Evolutionary conservation across 2,329 filamentous ascomycete species (phyloP), one percentile per base, ranked within the genome.

Genomic region (Cytospora piceae): DNA sequence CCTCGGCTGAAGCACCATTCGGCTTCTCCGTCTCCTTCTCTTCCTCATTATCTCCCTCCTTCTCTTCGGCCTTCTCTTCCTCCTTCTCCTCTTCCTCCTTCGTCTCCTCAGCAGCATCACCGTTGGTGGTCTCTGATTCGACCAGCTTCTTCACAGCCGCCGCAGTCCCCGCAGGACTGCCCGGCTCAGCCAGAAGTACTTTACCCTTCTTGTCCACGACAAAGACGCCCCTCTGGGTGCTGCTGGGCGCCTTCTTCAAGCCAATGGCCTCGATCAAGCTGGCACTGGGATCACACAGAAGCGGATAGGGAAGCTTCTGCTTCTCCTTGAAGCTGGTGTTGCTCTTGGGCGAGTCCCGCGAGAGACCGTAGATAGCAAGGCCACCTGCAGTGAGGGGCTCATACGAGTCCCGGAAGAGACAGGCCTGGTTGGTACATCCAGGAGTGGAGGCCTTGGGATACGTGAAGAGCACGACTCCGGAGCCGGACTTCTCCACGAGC

Each of bases 361-460:
- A 96, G 59, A 99, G 88, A 64, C 95, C 95, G 77, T 92, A 98
- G 79, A 99, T 93, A 74, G 89, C 85, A 67, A 96, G 87, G 11
- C 94, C 94, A 63, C 87, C 90, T 32, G 87, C 85, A 14, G 90
- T 94, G 63, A 98, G 85, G 59, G 89, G 82, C 56, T 84, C 81
- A 80, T 96, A 92, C 29, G 87, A 84, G 83, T 98, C 94, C 74
- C 95, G 90, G 85, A 99, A 98, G 71, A 94, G 83, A 80, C 94
- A 97, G 69, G 85, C 95, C 84, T 99, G 95, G 66, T 85, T 95
- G 64, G 93, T 98, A 84, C 94, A 98, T 69, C 94, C 94, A 46
- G 93, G 92, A 27, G 95, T 99, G 32, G 91, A 95, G 15, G 95
- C 95, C 80, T 91, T 96, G 66, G 95, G 95, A 75, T 98, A 98